These are phyloP conservation scores for Camellia oleifera DNA, from an alignment of 179 eudicot genomes.

Conservation along the genomic window DNA sequence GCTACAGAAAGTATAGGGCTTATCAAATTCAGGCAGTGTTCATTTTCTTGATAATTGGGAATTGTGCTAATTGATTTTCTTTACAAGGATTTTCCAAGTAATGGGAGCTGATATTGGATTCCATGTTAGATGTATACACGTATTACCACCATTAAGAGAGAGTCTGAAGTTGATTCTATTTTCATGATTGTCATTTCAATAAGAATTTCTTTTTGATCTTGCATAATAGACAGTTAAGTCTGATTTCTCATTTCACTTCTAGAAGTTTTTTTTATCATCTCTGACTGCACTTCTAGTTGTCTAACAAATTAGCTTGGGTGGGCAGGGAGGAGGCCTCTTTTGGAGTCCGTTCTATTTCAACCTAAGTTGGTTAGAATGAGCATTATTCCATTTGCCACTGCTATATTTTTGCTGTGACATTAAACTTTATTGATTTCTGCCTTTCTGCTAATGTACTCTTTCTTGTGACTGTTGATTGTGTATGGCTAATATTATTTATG, in stretches of 20 bases:
- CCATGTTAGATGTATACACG: background rate
- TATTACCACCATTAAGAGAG: background rate
- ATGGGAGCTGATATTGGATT: background rate
- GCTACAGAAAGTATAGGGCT: background rate
- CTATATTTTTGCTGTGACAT: background rate
- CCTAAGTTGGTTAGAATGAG: constrained; percentile 67
- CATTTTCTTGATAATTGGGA: background rate
- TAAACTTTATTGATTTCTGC: background rate
- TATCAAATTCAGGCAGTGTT: background rate
- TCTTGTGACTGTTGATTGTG: constrained; percentile 16
- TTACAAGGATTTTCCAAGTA: background rate
- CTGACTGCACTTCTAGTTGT: constrained; percentile 3
- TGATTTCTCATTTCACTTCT: background rate
- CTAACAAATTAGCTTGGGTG: constrained; percentile 11
- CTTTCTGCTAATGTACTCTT: background rate
- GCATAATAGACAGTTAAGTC: background rate
- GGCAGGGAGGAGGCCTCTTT: constrained; percentile 66
- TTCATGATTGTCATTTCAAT: background rate
- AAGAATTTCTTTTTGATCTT: background rate
- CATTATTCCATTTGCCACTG: constrained; percentile 1
- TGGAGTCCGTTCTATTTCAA: constrained; percentile 81
- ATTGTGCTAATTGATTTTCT: background rate
- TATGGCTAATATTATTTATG: constrained; percentile 21
- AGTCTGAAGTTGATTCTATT: constrained; percentile 10
- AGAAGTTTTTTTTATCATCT: background rate